These are phyloP conservation scores for Acanthamoeba sp. DNA, from an alignment of 208 protist species.

Conservation along the genomic window DNA sequence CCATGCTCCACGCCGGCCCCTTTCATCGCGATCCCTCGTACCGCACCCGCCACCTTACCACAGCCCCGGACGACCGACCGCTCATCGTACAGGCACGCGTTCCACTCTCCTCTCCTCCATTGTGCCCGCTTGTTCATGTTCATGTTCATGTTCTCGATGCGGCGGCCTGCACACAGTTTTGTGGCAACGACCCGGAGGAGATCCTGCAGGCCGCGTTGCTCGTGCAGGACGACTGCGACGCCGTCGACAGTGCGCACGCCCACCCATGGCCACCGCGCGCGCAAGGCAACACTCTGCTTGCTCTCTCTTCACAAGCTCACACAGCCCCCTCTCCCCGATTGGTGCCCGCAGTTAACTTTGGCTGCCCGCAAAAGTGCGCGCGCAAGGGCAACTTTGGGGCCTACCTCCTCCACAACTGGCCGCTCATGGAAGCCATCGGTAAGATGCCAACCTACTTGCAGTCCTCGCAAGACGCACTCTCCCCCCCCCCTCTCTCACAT, in stretches of 20 bases:
- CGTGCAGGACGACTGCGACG: slow-evolving; percentile 88
- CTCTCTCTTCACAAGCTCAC: neutral
- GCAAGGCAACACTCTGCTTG: too few relatives aligned
- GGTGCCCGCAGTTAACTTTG: slow-evolving; percentile 69
- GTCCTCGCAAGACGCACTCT: neutral
- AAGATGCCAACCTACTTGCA: too few relatives aligned
- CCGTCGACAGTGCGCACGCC: slow-evolving; percentile 79
- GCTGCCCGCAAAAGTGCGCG: slow-evolving; percentile 73
- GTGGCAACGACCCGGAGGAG: slow-evolving; percentile 87
- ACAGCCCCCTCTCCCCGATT: too few relatives aligned
- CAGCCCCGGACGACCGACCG: slow-evolving; percentile 84
- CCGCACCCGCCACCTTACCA: neutral
- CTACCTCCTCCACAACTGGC: slow-evolving; percentile 79
- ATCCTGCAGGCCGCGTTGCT: slow-evolving; percentile 86
- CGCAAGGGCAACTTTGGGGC: slow-evolving; percentile 82
- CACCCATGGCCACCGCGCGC: too few relatives aligned
- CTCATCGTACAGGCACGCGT: slow-evolving; percentile 83
- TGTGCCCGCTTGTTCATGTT: neutral
- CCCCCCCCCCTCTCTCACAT: too few relatives aligned
- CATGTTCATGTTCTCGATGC: neutral
- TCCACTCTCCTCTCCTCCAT: neutral
- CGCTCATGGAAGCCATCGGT: slow-evolving; percentile 55
- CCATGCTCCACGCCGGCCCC: slow-evolving; percentile 81
- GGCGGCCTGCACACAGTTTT: slow-evolving; percentile 76
- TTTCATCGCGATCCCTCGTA: slow-evolving; percentile 1